These are phyloP conservation scores for Yamadazyma oceani DNA, from an alignment of 1,139 yeast species.

Conservation along the genomic window DNA sequence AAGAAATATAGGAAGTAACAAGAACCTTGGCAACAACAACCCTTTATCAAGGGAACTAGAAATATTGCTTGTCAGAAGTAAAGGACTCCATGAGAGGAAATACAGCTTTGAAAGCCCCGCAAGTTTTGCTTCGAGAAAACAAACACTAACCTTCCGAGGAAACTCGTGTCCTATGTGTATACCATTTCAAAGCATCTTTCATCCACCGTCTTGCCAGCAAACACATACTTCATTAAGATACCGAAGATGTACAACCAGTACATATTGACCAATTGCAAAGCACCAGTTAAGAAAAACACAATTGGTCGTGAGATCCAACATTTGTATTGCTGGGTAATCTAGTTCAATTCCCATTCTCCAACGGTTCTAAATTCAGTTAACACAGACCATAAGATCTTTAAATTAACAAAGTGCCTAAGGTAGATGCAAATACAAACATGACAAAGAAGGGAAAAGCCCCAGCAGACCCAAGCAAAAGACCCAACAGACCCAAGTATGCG, in stretches of 20 bases:
- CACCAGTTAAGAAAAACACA: conserved; percentile 72
- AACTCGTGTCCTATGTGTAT: too few species aligned
- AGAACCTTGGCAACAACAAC: too few species aligned
- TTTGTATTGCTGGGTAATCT: conserved; percentile 93
- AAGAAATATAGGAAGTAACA: too few species aligned
- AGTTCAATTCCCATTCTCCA: conserved; percentile 78
- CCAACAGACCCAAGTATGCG: conserved; percentile 81
- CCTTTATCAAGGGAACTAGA: too few species aligned
- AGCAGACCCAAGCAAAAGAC: conserved; percentile 67
- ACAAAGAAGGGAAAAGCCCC: conserved; percentile 90
- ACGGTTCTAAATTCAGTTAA: conserved; percentile 83
- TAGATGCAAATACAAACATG: conserved; percentile 85
- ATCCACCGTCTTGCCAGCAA: conserved; percentile 65
- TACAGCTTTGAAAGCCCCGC: too few species aligned
- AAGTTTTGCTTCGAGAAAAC: too few species aligned
- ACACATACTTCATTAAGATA: conserved; percentile 64
- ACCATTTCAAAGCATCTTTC: too few species aligned
- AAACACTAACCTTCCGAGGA: too few species aligned
- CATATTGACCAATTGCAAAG: conserved; percentile 79
- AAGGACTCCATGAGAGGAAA: not conserved
- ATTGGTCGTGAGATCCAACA: conserved; percentile 94
- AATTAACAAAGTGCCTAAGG: conserved; percentile 81
- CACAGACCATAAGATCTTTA: conserved; percentile 82
- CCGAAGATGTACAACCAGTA: conserved; percentile 88
- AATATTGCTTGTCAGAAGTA: too few species aligned